Percentiles rank a stretch among this genome's conserved stretches.
phyloP scores from a whole-genome alignment of 768 basidiomycete species.

The Lentinula edodes region DNA sequence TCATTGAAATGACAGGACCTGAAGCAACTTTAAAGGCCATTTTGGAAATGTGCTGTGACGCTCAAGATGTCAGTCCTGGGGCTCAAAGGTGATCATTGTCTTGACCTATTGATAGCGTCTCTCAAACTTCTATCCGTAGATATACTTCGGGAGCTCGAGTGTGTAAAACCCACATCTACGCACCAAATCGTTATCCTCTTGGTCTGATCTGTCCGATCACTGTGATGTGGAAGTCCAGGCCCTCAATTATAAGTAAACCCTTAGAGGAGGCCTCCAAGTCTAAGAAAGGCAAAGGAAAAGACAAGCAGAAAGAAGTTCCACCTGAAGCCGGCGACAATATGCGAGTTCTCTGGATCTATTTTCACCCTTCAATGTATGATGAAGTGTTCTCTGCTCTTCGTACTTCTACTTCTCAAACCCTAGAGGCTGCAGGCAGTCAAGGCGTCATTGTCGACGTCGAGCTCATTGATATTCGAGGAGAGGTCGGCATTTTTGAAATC shows the following conservation, averaged over 20 bases:
- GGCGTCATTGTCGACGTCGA: conserved; percentile 41
- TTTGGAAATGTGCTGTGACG: conserved; percentile 57
- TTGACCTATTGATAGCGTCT: neutral
- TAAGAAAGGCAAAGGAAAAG: conserved; percentile 28
- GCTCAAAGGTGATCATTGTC: conserved; percentile 45
- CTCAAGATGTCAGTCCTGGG: conserved; percentile 53
- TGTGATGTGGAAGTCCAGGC: conserved; percentile 57
- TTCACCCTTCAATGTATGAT: conserved; percentile 70
- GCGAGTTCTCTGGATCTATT: conserved; percentile 65
- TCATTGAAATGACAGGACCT: conserved; percentile 69
- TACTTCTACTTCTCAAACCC: conserved; percentile 40
- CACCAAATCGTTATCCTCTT: conserved; percentile 56
- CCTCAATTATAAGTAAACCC: neutral
- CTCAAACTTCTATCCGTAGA: conserved; percentile 28
- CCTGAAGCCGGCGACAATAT: conserved; percentile 2
- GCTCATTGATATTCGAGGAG: conserved; percentile 64
- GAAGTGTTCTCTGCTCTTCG: conserved; percentile 50
- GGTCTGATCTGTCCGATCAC: conserved; percentile 65
- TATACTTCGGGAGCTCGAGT: conserved; percentile 61
- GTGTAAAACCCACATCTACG: conserved; percentile 65
- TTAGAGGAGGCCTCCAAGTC: conserved; percentile 5
- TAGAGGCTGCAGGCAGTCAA: conserved; percentile 30
- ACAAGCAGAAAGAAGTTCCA: conserved; percentile 8
- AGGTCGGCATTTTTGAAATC: conserved; percentile 80
- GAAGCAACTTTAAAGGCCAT: conserved; percentile 46